Evolutionary conservation across 1,139 yeast species (phyloP).

Genomic region (Suzukiozyma palmioleophila): DNA sequence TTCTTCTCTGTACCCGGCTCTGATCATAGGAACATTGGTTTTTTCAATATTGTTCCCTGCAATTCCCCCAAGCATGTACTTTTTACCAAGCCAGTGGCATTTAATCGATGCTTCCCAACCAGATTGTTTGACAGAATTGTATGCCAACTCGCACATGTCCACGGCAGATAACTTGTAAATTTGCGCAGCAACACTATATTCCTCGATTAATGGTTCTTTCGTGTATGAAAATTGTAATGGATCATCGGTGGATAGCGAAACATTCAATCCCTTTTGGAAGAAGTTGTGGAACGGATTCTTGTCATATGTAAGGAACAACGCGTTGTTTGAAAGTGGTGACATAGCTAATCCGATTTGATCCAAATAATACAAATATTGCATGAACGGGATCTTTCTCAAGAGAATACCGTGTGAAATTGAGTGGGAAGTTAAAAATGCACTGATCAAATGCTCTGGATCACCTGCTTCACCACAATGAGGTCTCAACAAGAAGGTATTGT

Average conservation of each 20-base stretch:
- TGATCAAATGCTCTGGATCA: constrained; percentile 92
- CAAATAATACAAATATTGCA: constrained; percentile 87
- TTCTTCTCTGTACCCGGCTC: constrained; percentile 78
- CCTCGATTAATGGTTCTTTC: constrained; percentile 96
- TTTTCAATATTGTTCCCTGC: constrained; percentile 86
- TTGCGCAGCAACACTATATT: constrained; percentile 96
- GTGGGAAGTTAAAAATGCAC: constrained; percentile 85
- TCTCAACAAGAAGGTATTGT: constrained; percentile 84
- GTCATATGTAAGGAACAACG: constrained; percentile 90
- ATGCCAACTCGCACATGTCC: constrained; percentile 94
- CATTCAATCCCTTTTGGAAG: constrained; percentile 89
- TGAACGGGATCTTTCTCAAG: constrained; percentile 86
- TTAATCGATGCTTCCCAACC: constrained; percentile 88
- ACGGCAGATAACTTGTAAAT: constrained; percentile 90
- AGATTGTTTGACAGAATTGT: constrained; percentile 79
- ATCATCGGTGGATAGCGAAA: constrained; percentile 76
- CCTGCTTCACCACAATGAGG: constrained; percentile 99
- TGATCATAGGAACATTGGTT: constrained; percentile 89
- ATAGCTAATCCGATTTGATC: constrained; percentile 98
- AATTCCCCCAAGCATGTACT: constrained; percentile 58
- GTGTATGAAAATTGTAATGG: constrained; percentile 90
- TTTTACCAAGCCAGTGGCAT: constrained; percentile 86
- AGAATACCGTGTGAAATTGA: constrained; percentile 94
- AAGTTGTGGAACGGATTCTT: constrained; percentile 89
- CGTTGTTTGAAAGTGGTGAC: constrained; percentile 97